These are phyloP conservation scores for Ziziphus jujuba DNA, from an alignment of 306 rosid genomes.

Conservation along the genomic window DNA sequence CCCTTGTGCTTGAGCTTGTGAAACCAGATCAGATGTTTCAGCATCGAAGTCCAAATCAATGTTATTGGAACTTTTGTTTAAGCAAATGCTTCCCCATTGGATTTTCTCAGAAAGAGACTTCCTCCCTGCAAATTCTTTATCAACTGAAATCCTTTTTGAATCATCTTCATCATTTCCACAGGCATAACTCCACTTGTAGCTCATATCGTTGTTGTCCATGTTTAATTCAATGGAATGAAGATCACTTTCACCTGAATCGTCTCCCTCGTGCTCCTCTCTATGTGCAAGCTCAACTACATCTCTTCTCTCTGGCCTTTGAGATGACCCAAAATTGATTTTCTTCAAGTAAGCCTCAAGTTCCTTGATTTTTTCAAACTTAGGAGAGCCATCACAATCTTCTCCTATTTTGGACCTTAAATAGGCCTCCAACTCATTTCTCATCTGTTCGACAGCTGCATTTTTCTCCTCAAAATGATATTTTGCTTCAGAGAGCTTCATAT, in stretches of 20 bases:
- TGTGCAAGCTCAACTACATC: conserved; percentile 34
- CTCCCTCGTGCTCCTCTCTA: conserved; percentile 44
- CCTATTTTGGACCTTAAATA: conserved; percentile 43
- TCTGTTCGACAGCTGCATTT: conserved; percentile 68
- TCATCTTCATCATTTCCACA: conserved; percentile 38
- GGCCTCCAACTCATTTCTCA: conserved; percentile 62
- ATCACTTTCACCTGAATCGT: conserved; percentile 64
- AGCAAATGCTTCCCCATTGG: conserved; percentile 92
- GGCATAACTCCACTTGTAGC: conserved; percentile 66
- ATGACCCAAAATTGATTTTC: conserved; percentile 47
- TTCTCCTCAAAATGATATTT: conserved; percentile 88
- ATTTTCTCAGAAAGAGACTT: conserved; percentile 73
- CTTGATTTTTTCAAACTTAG: conserved; percentile 45
- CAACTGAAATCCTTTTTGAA: conserved; percentile 50
- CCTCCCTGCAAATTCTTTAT: conserved; percentile 60
- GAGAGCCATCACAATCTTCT: conserved; percentile 40
- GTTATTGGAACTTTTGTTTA: conserved; percentile 49
- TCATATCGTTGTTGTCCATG: conserved; percentile 63
- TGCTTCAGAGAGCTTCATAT: conserved; percentile 96
- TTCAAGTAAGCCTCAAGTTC: conserved; percentile 74
- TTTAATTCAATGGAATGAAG: conserved; percentile 87
- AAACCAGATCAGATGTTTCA: conserved; percentile 41
- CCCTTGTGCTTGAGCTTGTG: conserved; percentile 40
- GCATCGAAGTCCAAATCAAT: conserved; percentile 49
- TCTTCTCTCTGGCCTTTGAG: conserved; percentile 32